Evolutionary conservation across 2,329 filamentous ascomycete genomes (phyloP), one percentile per base, ranked within the genome.

Genomic region (Rutstroemia sp.): DNA sequence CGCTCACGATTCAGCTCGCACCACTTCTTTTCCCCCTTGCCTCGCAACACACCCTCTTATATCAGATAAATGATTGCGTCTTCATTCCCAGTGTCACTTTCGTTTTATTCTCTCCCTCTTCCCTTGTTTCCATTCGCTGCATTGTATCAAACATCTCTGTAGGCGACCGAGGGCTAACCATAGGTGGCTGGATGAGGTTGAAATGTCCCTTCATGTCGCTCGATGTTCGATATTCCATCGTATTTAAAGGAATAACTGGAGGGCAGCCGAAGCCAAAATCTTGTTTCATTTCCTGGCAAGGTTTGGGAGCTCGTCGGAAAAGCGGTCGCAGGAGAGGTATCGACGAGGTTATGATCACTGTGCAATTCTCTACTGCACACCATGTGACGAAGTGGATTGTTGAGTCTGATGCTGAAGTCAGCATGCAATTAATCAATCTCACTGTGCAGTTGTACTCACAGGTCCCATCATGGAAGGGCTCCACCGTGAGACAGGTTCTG

Each of bases 361-460:
- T 55, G 23, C 45, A 55, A 36, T 55, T 34, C 40, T 55, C 45
- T 12, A 55, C 52, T 23, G 52, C 52, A 14, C 45, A 49, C 52
- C 52, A 55, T 5, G 49, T 9, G 5, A 49, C 36, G 17, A 42
- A 49, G 5, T 17, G 17, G n/a, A 49, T 46, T 5, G 17, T 34
- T 14, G 9, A 4, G 27, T 46, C 44, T 25, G 3, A 12, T 45
- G 2, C 10, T 46, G 12, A 23, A 10, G 12, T 25, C 44, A 46
- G 21, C 10, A 25, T 23, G 12, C 21, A 1, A 44, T 17, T 30
- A 12, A 19, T 30, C 16, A 12, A 16, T 34, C 23, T 2, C 17
- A 48, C 27, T 39, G 5, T 39, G 5, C 10, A 12, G 5, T 16
- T 34, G 4, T 14, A 50, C 46, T 36, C 21, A 50, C 52, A 55